Percentiles rank a stretch among this genome's conserved stretches.
phyloP scores from a whole-genome alignment of 2,329 filamentous ascomycete genomes.

The Neopestalotiopsis rosae region DNA sequence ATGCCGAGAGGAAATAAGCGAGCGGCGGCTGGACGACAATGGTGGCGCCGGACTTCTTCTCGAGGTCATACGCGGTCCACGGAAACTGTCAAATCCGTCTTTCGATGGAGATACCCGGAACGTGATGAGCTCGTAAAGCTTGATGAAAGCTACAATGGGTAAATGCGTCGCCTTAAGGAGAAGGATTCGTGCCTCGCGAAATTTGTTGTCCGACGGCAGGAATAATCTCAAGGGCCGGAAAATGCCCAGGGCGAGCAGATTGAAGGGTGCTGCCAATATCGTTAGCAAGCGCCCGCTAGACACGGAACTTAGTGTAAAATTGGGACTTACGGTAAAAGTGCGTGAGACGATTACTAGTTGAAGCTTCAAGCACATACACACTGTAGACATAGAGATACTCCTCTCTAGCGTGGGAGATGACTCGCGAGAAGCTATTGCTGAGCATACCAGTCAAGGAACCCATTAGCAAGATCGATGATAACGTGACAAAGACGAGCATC shows the following conservation, averaged over 20 bases:
- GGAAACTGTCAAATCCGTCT: conserved; percentile 54
- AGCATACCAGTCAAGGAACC: conserved; percentile 80
- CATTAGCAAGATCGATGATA: conserved; percentile 80
- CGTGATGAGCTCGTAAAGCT: conserved; percentile 65
- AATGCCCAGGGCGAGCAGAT: conserved; percentile 73
- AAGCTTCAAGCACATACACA: conserved; percentile 69
- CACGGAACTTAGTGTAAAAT: neutral
- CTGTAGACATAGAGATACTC: conserved; percentile 82
- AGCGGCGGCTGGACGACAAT: conserved; percentile 27
- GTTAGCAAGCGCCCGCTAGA: conserved; percentile 1
- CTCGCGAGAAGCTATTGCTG: conserved; percentile 73
- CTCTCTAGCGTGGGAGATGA: conserved; percentile 69
- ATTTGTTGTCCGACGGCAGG: conserved; percentile 64
- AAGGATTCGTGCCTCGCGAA: conserved; percentile 66
- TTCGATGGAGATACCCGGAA: conserved; percentile 38
- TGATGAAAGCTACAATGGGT: conserved; percentile 73
- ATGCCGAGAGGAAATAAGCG: conserved; percentile 28
- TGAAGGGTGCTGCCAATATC: conserved; percentile 60
- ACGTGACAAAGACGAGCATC: conserved; percentile 75
- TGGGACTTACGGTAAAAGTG: conserved; percentile 63
- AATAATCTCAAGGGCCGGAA: conserved; percentile 76
- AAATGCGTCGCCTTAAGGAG: conserved; percentile 68
- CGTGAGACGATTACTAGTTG: conserved; percentile 70
- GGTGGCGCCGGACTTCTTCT: conserved; percentile 31
- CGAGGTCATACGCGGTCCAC: conserved; percentile 45